phyloP scores from a whole-genome alignment of 2,329 filamentous ascomycete species.

The Aspergillus luchuensis region DNA sequence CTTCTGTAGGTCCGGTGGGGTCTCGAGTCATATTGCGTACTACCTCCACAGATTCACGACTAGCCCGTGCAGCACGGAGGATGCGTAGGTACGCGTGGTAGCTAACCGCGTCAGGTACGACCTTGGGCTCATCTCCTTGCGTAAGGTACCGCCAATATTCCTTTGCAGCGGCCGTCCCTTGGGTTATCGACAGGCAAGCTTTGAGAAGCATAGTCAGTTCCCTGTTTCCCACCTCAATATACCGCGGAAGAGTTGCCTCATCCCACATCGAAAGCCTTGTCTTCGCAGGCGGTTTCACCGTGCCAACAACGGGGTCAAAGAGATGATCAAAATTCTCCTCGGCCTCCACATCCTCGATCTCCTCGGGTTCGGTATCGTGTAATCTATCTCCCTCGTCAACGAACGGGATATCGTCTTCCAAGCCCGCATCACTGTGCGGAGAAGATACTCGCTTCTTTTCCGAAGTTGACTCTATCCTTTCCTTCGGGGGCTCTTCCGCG shows the following conservation, averaged over 20 bases:
- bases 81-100: conserved; percentile 69
- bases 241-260: conserved; percentile 26
- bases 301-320: conserved; percentile 38
- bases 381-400: conserved; percentile 29
- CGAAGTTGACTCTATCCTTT: not conserved
- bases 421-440: not conserved
- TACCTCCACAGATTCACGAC: conserved; percentile 61
- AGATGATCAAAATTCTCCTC: conserved; percentile 33
- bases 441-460: not conserved
- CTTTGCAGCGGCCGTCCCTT: conserved; percentile 62
- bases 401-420: conserved; percentile 32
- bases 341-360: conserved; percentile 24
- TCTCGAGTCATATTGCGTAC: conserved; percentile 54
- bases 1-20: conserved; percentile 48
- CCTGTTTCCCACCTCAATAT: conserved; percentile 53
- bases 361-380: conserved; percentile 25
- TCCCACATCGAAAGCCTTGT: conserved; percentile 1
- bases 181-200: conserved; percentile 60
- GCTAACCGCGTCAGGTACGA: conserved; percentile 72
- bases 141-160: conserved; percentile 79
- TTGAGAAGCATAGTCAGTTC: conserved; percentile 70
- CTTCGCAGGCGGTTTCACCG: not conserved
- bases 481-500: conserved; percentile 27
- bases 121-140: conserved; percentile 47
- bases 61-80: conserved; percentile 67